A percentile compares a stretch with the other conserved stretches of the same genome.
phyloP scores from a whole-genome alignment of 352 stramenopile genomes.

The Pythium aristosporum region DNA sequence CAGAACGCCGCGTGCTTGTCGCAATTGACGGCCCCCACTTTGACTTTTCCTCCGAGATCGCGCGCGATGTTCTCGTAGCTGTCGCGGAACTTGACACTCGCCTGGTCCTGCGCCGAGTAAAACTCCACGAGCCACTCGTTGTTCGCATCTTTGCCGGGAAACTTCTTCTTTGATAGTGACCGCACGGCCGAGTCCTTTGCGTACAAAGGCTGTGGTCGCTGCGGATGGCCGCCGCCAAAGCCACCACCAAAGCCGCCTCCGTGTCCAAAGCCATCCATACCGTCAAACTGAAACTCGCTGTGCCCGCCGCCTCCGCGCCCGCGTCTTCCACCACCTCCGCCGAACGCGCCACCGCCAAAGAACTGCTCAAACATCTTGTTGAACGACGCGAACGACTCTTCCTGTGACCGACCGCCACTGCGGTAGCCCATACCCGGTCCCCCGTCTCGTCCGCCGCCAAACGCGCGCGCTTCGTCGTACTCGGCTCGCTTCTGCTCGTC shows the following conservation, averaged over 20 bases:
- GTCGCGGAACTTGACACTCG: slow-evolving; percentile 57
- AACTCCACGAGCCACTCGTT: slow-evolving; percentile 86
- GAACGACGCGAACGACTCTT: slow-evolving; percentile 70
- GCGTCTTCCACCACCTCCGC: slow-evolving; percentile 32
- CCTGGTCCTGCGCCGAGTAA: slow-evolving; percentile 55
- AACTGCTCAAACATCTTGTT: slow-evolving; percentile 90
- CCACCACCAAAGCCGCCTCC: slow-evolving; percentile 13
- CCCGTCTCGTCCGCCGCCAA: slow-evolving; percentile 32
- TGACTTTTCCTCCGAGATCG: slow-evolving; percentile 68
- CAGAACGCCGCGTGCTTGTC: slow-evolving; percentile 67
- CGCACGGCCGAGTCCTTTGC: slow-evolving; percentile 58
- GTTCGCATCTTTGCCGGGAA: slow-evolving; percentile 59
- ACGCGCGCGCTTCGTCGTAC: slow-evolving; percentile 83
- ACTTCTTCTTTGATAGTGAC: slow-evolving; percentile 70
- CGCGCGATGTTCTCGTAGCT: slow-evolving; percentile 64
- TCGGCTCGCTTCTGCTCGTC: slow-evolving; percentile 87
- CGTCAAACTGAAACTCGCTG: slow-evolving; percentile 76
- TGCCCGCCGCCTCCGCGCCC: slow-evolving; percentile 40
- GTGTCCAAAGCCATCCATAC: slow-evolving; percentile 77
- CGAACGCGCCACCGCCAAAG: slow-evolving; percentile 38
- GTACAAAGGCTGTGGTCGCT: slow-evolving; percentile 51
- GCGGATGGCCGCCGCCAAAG: slow-evolving; percentile 9
- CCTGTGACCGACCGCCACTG: slow-evolving; percentile 33
- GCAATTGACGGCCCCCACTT: slow-evolving; percentile 77
- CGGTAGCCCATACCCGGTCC: slow-evolving; percentile 28